phyloP scores from a whole-genome alignment of 352 stramenopile genomes.

The Pythium phragmiticola region DNA sequence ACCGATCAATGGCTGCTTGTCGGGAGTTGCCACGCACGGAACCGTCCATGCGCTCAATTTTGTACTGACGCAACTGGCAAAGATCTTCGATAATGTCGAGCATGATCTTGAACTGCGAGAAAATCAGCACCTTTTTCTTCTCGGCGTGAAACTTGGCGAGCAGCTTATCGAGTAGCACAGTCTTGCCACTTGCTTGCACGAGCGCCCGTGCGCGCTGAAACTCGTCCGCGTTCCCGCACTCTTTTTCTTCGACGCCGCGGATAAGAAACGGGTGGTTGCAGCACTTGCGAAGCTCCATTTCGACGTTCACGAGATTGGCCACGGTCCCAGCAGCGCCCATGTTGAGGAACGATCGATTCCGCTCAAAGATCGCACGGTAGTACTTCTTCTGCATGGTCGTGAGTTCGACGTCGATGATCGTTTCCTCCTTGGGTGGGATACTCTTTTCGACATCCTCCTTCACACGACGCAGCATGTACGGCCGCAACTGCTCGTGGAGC shows the following conservation, averaged over 20 bases:
- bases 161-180: constrained; percentile 99
- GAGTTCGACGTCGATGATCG: constrained; percentile 99
- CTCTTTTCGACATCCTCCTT: constrained; percentile 99
- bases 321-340: constrained; percentile 88
- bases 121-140: constrained; percentile 98
- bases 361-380: constrained; percentile 98
- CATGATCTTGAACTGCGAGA: constrained; percentile 99
- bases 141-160: constrained; percentile 96
- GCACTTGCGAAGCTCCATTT: constrained; percentile 99
- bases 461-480: constrained; percentile 98
- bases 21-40: constrained; percentile 95
- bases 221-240: constrained; percentile 83
- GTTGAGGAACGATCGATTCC: constrained; percentile 93
- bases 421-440: constrained; percentile 98
- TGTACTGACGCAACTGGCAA: constrained; percentile 77
- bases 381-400: constrained; percentile 99
- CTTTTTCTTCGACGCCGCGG: constrained; percentile 96
- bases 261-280: constrained; percentile 99
- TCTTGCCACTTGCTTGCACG: constrained; percentile 93
- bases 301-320: constrained; percentile 98
- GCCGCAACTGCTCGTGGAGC: constrained; percentile 96
- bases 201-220: constrained; percentile 70
- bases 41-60: constrained; percentile 96
- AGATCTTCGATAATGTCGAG: constrained; percentile 95
- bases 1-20: constrained; percentile 98